Conservation (phyloP, 2,329 filamentous ascomycete genomes). For the Tolypocladium nubicola region DNA sequence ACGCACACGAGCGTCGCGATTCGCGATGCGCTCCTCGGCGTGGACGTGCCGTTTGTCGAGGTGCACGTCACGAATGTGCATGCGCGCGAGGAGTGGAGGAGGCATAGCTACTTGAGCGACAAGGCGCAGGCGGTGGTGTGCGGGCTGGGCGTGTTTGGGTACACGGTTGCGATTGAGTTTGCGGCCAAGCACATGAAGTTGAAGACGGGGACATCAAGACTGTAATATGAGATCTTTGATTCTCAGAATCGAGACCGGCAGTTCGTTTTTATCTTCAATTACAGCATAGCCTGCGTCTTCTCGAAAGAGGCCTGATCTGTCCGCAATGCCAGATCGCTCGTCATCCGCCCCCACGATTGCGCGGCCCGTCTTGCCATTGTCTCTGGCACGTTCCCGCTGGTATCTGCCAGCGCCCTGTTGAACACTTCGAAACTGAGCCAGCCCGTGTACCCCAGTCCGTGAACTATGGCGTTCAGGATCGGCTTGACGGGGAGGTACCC, state of each 20-base stretch:
- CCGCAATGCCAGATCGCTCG: constrained; percentile 19
- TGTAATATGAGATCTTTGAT: background rate
- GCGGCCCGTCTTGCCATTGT: constrained; percentile 45
- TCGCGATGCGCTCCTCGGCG: constrained; percentile 61
- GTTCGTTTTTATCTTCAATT: background rate
- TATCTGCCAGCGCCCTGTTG: constrained; percentile 20
- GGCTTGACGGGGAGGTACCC: constrained; percentile 58
- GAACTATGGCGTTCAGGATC: constrained; percentile 50
- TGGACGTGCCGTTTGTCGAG: constrained; percentile 65
- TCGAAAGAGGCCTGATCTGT: constrained; percentile 2
- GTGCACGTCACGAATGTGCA: constrained; percentile 71
- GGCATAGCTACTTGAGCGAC: constrained; percentile 63
- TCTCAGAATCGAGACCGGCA: too few relatives aligned
- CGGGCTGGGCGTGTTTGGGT: constrained; percentile 57
- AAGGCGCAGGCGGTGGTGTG: constrained; percentile 67
- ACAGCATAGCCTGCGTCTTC: constrained; percentile 23
- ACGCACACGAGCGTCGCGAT: constrained; percentile 70
- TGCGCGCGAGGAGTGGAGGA: constrained; percentile 55
- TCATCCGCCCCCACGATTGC: constrained; percentile 39
- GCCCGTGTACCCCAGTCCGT: constrained; percentile 54
- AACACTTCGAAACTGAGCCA: constrained; percentile 68
- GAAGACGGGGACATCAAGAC: constrained; percentile 13
- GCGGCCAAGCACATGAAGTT: constrained; percentile 34
- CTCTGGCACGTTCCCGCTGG: constrained; percentile 52
- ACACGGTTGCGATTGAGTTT: constrained; percentile 49